Percentiles rank a stretch among this genome's conserved stretches.
phyloP scores from a whole-genome alignment of 352 stramenopile genomes.

The Globisporangium megalacanthum region DNA sequence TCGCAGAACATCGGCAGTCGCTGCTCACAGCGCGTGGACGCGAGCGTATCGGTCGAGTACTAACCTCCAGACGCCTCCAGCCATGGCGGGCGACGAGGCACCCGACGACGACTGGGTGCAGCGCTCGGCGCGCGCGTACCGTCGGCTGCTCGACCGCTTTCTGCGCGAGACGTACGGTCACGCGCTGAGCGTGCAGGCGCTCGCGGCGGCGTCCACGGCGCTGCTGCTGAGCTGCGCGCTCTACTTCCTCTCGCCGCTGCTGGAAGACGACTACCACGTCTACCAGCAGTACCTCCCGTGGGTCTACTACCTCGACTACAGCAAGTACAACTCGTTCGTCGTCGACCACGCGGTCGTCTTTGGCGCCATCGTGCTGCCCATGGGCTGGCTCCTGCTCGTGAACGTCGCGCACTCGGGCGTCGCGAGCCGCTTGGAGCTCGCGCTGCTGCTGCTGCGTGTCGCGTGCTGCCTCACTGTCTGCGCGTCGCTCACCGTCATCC shows the following conservation, averaged over 20 bases:
- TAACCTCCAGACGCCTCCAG: no score
- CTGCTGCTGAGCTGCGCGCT: conserved; percentile 47
- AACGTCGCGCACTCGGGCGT: conserved; percentile 59
- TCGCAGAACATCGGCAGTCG: no score
- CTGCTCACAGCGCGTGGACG: no score
- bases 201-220: conserved; percentile 35
- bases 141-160: conserved; percentile 31
- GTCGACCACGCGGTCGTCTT: conserved; percentile 70
- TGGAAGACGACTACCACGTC: conserved; percentile 45
- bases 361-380: conserved; percentile 50
- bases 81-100: background rate
- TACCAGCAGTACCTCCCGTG: conserved; percentile 53
- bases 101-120: conserved; percentile 12
- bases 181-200: conserved; percentile 42
- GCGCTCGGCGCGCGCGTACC: conserved; percentile 10
- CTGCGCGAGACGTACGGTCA: conserved; percentile 58
- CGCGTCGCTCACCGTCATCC: conserved; percentile 63
- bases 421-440: conserved; percentile 39
- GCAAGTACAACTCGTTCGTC: conserved; percentile 66
- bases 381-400: conserved; percentile 59
- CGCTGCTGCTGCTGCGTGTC: conserved; percentile 51
- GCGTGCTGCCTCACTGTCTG: conserved; percentile 60
- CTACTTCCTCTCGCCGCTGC: conserved; percentile 46
- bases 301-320: conserved; percentile 48
- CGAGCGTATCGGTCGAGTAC: no score